These are phyloP conservation scores for Uncinocarpus reesii DNA, from an alignment of 2,329 filamentous ascomycete species.

Conservation along the genomic window DNA sequence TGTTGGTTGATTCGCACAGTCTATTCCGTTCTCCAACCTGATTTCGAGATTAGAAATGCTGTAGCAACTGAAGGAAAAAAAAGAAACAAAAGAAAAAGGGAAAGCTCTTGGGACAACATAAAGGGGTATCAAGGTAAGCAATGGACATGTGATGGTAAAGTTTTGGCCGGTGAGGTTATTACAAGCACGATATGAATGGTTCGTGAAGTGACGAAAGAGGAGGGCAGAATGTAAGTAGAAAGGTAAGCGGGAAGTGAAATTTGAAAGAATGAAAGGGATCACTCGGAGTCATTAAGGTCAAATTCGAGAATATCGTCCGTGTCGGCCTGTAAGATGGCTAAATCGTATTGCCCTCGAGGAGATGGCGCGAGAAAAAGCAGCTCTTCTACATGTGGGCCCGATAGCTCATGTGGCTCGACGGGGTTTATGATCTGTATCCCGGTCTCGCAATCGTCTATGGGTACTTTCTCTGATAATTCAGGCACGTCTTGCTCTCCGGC, in stretches of 20 bases:
- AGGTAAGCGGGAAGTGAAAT: not conserved
- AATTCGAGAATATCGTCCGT: not conserved
- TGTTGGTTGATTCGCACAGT: conserved; percentile 4
- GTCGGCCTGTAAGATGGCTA: not conserved
- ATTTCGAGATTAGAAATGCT: not conserved
- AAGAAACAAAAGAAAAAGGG: not conserved
- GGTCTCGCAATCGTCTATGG: conserved; percentile 8
- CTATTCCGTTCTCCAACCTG: not conserved
- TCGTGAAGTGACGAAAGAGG: not conserved
- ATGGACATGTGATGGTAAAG: not conserved
- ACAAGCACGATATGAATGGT: not conserved
- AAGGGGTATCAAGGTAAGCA: conserved; percentile 4
- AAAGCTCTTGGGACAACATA: not conserved
- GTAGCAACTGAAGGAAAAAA: not conserved
- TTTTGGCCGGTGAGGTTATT: not conserved
- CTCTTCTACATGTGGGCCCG: not conserved
- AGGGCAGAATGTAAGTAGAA: not conserved
- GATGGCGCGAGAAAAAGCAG: not conserved
- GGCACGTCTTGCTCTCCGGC: conserved; percentile 22
- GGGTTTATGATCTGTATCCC: conserved; percentile 3
- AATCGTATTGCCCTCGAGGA: not conserved
- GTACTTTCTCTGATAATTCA: conserved; percentile 2
- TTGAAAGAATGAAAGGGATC: not conserved
- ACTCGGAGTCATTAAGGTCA: not conserved
- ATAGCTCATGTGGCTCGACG: not conserved